Percentiles rank a stretch among this genome's conserved stretches.
phyloP scores from a whole-genome alignment of 116 monocot species.

The Iris pallida region DNA sequence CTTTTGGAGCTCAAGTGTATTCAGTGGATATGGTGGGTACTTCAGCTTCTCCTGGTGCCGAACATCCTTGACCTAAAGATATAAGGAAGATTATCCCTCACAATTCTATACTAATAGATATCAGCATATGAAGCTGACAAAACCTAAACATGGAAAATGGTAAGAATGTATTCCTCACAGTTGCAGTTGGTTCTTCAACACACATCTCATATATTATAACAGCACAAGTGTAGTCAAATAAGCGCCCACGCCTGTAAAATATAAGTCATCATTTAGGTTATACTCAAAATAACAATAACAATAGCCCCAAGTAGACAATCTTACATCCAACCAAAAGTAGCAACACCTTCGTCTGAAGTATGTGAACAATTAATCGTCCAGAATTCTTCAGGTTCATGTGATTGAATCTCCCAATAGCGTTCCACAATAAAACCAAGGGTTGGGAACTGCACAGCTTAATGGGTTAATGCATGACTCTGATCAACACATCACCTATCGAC shows the following conservation, averaged over 20 bases:
- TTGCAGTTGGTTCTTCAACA: slow-evolving; percentile 83
- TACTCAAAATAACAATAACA: background rate
- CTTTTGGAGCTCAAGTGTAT: slow-evolving; percentile 91
- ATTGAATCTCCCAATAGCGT: slow-evolving; percentile 91
- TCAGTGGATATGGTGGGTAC: slow-evolving; percentile 93
- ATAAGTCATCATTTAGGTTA: slow-evolving; percentile 5
- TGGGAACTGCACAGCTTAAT: slow-evolving; percentile 58
- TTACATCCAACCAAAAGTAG: slow-evolving; percentile 82
- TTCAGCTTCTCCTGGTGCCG: slow-evolving; percentile 73
- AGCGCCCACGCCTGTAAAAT: slow-evolving; percentile 63
- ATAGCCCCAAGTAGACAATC: slow-evolving; percentile 2
- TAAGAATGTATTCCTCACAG: slow-evolving; percentile 39
- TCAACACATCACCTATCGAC: too few relatives aligned
- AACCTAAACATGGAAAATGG: slow-evolving; percentile 4
- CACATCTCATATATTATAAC: slow-evolving; percentile 93
- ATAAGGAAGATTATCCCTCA: slow-evolving; percentile 4
- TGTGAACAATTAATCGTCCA: slow-evolving; percentile 94
- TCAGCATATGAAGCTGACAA: background rate
- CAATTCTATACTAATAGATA: background rate
- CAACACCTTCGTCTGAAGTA: slow-evolving; percentile 67
- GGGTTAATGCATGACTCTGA: too few relatives aligned
- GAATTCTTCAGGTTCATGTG: slow-evolving; percentile 96
- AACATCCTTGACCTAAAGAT: slow-evolving; percentile 69
- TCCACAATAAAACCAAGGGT: slow-evolving; percentile 98
- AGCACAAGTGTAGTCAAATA: slow-evolving; percentile 80